Evolutionary conservation across 148 eudicot genomes (phyloP).

Genomic region (Chenopodium formosanum): DNA sequence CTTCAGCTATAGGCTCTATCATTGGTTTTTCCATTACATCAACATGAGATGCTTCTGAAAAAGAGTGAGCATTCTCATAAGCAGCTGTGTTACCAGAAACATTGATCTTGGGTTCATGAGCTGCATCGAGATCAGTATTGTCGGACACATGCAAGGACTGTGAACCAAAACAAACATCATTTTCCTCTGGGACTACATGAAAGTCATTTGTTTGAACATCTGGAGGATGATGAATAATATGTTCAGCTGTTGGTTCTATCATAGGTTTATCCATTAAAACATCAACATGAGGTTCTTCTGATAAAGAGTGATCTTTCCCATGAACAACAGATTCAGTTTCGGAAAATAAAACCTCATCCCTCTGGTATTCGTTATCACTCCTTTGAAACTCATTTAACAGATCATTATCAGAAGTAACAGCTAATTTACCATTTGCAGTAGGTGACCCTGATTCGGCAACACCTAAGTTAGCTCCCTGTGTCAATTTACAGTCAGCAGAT

Average conservation of each 20-base stretch:
- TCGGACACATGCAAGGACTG: slow-evolving; percentile 5
- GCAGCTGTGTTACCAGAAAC: slow-evolving; percentile 8
- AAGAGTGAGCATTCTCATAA: slow-evolving; percentile 11
- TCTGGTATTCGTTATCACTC: slow-evolving; percentile 18
- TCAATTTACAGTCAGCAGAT: slow-evolving; percentile 10
- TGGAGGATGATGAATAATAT: not conserved
- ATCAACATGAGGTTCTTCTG: slow-evolving; percentile 18
- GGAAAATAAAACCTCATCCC: slow-evolving; percentile 16
- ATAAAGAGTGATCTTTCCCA: slow-evolving; percentile 17
- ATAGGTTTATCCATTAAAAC: slow-evolving; percentile 21
- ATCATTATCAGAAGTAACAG: slow-evolving; percentile 7
- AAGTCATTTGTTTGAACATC: slow-evolving; percentile 8
- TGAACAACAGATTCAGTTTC: slow-evolving; percentile 19
- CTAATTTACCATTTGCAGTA: slow-evolving; percentile 10
- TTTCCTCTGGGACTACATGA: not conserved
- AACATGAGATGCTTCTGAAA: slow-evolving; percentile 20
- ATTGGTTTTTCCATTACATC: slow-evolving; percentile 23
- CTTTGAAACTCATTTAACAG: not conserved
- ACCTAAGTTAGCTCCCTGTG: slow-evolving; percentile 3
- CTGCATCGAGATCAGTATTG: not conserved
- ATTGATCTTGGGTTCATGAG: slow-evolving; percentile 1
- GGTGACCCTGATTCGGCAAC: slow-evolving; percentile 2
- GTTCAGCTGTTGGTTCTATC: slow-evolving; percentile 20
- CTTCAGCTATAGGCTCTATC: slow-evolving; percentile 20
- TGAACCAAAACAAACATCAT: slow-evolving; percentile 13